These are phyloP conservation scores for Blastobotrys serpentis DNA, from an alignment of 1,139 yeast genomes.

Conservation along the genomic window DNA sequence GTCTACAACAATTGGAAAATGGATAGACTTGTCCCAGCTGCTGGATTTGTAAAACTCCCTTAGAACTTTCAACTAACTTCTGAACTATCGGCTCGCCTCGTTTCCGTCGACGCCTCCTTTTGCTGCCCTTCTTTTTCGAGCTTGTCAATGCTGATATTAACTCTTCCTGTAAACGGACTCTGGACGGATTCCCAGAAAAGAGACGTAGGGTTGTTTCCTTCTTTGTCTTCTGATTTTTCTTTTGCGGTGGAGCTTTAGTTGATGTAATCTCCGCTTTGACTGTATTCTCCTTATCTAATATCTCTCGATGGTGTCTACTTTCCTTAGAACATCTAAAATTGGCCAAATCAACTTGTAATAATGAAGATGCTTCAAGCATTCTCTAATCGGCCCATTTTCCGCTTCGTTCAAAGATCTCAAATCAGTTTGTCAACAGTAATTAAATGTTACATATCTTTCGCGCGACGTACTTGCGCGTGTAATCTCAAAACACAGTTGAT, in stretches of 20 bases:
- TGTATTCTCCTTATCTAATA: not conserved
- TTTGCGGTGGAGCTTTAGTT: not conserved
- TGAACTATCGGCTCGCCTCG: not conserved
- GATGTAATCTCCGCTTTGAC: not conserved
- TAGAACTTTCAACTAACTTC: not conserved
- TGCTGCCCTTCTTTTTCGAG: slow-evolving; percentile 2
- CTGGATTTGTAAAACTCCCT: not conserved
- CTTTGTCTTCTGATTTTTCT: not conserved
- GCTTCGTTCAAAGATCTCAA: no score
- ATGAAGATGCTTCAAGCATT: not conserved
- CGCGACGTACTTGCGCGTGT: no score
- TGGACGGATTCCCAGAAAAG: slow-evolving; percentile 1
- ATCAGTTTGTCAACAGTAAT: no score
- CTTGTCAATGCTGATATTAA: not conserved
- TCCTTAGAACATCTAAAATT: not conserved
- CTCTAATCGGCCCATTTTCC: not conserved
- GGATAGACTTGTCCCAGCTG: slow-evolving; percentile 1
- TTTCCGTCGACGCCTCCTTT: slow-evolving; percentile 2
- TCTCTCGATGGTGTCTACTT: not conserved
- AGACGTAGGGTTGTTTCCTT: not conserved
- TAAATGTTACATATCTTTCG: not conserved
- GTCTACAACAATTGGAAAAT: not conserved
- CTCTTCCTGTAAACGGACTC: slow-evolving; percentile 3
- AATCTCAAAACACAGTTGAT: no score
- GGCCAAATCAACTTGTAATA: not conserved